phyloP scores from a whole-genome alignment of 2,329 filamentous ascomycete species.

The Phoma sp. region DNA sequence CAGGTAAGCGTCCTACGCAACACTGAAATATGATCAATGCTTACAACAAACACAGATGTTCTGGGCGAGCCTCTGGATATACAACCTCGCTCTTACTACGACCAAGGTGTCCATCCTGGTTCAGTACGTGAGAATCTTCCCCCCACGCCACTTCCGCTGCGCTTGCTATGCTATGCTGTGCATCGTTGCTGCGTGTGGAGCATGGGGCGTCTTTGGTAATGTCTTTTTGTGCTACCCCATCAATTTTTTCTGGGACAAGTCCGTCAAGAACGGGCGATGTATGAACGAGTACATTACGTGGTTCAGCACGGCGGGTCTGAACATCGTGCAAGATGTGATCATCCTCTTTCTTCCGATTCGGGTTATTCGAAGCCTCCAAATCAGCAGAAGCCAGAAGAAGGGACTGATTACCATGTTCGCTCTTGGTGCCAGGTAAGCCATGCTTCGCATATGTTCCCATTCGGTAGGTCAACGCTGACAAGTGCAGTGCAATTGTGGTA shows the following conservation, averaged over 20 bases:
- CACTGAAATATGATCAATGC: neutral
- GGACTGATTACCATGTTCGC: constrained; percentile 47
- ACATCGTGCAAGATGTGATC: constrained; percentile 42
- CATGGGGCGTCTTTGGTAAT: constrained; percentile 42
- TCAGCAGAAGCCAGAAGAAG: constrained; percentile 45
- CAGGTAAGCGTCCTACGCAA: constrained; percentile 18
- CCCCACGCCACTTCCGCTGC: constrained; percentile 33
- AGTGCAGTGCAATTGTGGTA: constrained; percentile 38
- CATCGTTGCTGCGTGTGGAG: constrained; percentile 32
- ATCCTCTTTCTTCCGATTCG: constrained; percentile 43
- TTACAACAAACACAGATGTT: constrained; percentile 34
- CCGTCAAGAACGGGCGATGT: constrained; percentile 34
- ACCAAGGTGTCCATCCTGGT: constrained; percentile 44
- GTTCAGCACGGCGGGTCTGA: constrained; percentile 40
- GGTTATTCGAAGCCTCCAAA: constrained; percentile 38
- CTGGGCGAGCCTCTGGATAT: constrained; percentile 45
- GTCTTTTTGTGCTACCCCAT: constrained; percentile 45
- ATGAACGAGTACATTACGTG: constrained; percentile 40
- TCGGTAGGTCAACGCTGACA: neutral
- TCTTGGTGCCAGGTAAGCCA: constrained; percentile 47
- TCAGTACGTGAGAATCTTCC: constrained; percentile 43
- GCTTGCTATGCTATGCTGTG: constrained; percentile 37
- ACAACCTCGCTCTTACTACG: constrained; percentile 39
- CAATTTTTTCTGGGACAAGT: constrained; percentile 42
- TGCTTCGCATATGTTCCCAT: neutral